Base-by-base conservation (phyloP, 1,139 yeast species). In the Groenewaldozyma auringiensis region DNA sequence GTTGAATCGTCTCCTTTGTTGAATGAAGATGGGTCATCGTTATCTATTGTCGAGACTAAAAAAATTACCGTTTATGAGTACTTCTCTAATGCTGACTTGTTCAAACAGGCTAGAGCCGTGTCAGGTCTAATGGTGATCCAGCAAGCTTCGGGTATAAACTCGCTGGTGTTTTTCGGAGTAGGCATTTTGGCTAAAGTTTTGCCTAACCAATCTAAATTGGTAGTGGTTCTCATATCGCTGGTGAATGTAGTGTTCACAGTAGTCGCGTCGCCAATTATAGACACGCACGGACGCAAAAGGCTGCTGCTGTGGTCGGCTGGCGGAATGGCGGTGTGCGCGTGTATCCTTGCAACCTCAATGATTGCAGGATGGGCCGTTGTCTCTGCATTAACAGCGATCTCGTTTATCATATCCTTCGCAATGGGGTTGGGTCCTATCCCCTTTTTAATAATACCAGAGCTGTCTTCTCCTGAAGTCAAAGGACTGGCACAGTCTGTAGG, bases 381-480 rank as follows among this genome's bases (percentile, higher is more conserved):
- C 14, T 75, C 94, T 0, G 79, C 86, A 1, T 46, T 75, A 0
- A 80, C 92, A 2, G 81, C 89, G 0, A 76, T 85, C 47, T 63
- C 76, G 1, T 88, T 86, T 62, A 88, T 89, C 42, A 78, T 83
- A 0, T 77, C 87, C 37, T 92, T 89, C 68, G 97, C 96, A 0
- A 68, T 83, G 41, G 98, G 98, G 0, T 64, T 88, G 50, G 98
- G 98, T 0, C 97, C 98, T 13, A 86, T 92, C 44, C 97, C 98
- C 31, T 89, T 89, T 66, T 68, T 89, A 53, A 67, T 89, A 49
- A 83, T 92, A n/a, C 79, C 95, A 6, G 97, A 92, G 62, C 80
- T 89, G 17, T 83, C 95, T 0, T 94, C 87, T 48, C 70, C 78
- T 1, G 77, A 78, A 47, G 94, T 92, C 2, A 83, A 80, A 48